Evolutionary conservation across 2,329 filamentous ascomycete species (phyloP), one percentile per base, ranked within the genome.

Genomic region (Emydomyces testavorans): DNA sequence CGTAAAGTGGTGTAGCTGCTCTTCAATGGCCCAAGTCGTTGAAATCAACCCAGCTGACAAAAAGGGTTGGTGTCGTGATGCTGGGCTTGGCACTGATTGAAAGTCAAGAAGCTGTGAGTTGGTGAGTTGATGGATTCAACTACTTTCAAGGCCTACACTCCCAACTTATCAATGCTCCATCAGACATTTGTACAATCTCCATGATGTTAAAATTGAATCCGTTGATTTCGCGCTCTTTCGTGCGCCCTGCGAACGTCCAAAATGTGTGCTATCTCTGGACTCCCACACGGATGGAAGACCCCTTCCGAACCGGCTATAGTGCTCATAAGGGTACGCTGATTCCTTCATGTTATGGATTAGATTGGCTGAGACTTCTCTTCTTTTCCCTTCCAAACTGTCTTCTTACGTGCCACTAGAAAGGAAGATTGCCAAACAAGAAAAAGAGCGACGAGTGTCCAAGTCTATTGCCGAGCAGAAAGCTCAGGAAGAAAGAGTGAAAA

Each of bases 391-490:
- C 24, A 6, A 34, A 23, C 13, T 34, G 29, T 8, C 6, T 42
- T 43, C 40, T 43, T 20, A 43, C 5, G 5, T 10, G 20, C 28
- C 13, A 11, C 13, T 34, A 47, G 45, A 47, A 26, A 8, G 26
- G 16, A 47, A 40, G 15, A 3, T 47, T 5, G 26, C 28, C 20
- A 6, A 32, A 6, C 21, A 47, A 16, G 40, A 43, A 32, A 48
- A 38, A 23, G 34, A 47, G 18, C 39, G 18, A 34, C 38, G 44
- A 43, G 8, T 47, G 4, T 23, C 35, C 4, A 24, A 47, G 28
- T 16, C n/a, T 15, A 34, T 66, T 16, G 59, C 65, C 51, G 60
- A 67, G 26, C 62, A 67, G 50, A 63, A 60, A 51, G 51, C 57
- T 7, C 61, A 61, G 46, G 57, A 58, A 34, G 66, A 70, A 51